These are phyloP conservation scores for Colletotrichum echinochloae DNA, from an alignment of 2,329 filamentous ascomycete species.

Conservation along the genomic window DNA sequence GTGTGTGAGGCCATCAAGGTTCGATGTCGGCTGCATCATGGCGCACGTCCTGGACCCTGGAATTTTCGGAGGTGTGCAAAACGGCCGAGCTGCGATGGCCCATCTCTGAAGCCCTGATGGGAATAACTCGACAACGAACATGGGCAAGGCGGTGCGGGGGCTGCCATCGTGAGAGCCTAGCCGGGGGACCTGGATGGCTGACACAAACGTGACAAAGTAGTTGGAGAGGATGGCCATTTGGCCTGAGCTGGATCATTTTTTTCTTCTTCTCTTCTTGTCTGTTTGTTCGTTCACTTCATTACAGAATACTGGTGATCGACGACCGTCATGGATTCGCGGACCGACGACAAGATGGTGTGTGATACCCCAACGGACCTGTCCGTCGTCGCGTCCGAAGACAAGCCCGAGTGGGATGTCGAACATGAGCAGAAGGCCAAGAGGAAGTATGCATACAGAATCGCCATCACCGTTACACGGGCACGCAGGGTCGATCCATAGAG, in stretches of 20 bases:
- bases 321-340: slow-evolving; percentile 16
- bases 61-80: neutral
- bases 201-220: neutral
- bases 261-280: no score
- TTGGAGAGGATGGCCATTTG: neutral
- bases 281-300: neutral
- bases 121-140: neutral
- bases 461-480: neutral
- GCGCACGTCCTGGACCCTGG: slow-evolving; percentile 15
- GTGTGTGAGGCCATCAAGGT: slow-evolving; percentile 23
- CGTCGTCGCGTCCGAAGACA: slow-evolving; percentile 14
- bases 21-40: neutral
- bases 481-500: no score
- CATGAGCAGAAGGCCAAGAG: slow-evolving; percentile 41
- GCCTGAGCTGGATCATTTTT: neutral
- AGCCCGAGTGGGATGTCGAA: slow-evolving; percentile 37
- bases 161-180: neutral
- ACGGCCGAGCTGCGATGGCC: neutral
- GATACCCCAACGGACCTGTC: slow-evolving; percentile 38
- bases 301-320: neutral
- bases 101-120: neutral
- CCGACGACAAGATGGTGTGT: slow-evolving; percentile 24
- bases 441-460: slow-evolving; percentile 37
- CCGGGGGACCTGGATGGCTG: slow-evolving; percentile 30
- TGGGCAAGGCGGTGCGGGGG: neutral